Conservation (phyloP, 805 yeast genomes). For the Lachancea sp. region DNA sequence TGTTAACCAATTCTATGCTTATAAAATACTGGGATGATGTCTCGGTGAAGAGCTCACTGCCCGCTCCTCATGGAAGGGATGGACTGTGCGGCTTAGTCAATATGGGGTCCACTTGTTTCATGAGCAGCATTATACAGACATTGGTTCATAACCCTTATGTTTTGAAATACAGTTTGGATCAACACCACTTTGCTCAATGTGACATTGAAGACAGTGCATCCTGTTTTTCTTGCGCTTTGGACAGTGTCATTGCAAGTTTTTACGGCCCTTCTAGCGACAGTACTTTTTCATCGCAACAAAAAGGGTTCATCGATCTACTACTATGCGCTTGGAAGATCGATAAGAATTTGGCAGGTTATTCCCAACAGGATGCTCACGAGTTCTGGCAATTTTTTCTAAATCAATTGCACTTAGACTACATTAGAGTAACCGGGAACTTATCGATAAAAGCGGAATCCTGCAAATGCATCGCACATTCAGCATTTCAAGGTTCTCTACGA, state of each 20-base stretch:
- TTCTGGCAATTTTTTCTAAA: constrained; percentile 88
- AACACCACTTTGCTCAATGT: constrained; percentile 28
- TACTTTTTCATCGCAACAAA: constrained; percentile 21
- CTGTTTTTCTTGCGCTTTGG: constrained; percentile 84
- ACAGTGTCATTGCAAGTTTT: constrained; percentile 66
- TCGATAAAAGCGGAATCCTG: constrained; percentile 37
- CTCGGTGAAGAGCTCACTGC: constrained; percentile 18
- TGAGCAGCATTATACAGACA: constrained; percentile 88
- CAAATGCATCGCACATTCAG: constrained; percentile 71
- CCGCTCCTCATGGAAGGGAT: constrained; percentile 46
- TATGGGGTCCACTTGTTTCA: constrained; percentile 96
- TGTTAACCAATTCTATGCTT: constrained; percentile 28
- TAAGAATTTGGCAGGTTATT: constrained; percentile 83
- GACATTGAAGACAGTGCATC: constrained; percentile 22
- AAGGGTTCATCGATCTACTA: constrained; percentile 71
- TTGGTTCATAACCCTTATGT: constrained; percentile 86
- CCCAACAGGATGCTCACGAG: constrained; percentile 98
- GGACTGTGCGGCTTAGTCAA: constrained; percentile 87
- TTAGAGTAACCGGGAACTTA: constrained; percentile 12
- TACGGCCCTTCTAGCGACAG: constrained; percentile 43
- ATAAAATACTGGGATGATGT: constrained; percentile 27
- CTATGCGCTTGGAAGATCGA: constrained; percentile 86
- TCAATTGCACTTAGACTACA: constrained; percentile 57
- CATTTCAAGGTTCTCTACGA: constrained; percentile 78
- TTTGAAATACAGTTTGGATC: constrained; percentile 63